Conservation (phyloP, 371 early-diverging fungal genomes). For the Catenaria anguillulae region DNA sequence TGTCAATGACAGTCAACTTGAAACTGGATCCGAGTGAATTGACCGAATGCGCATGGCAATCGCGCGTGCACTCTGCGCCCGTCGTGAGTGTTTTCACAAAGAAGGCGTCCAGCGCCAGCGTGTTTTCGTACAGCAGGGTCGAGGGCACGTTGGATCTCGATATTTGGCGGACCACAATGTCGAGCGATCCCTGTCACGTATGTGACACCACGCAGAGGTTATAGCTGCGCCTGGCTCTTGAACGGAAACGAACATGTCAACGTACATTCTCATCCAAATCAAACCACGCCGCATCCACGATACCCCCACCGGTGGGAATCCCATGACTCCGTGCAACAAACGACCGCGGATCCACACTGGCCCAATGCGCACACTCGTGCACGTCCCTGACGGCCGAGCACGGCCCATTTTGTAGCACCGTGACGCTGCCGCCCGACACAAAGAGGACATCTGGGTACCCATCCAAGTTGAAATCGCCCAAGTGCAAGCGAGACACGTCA, state of each 20-base stretch:
- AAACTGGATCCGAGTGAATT: slow-evolving; percentile 64
- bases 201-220: background rate
- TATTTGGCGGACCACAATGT: slow-evolving; percentile 46
- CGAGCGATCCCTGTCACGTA: slow-evolving; percentile 63
- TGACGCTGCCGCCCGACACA: slow-evolving; percentile 17
- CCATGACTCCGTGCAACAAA: slow-evolving; percentile 14
- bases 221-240: too few relatives aligned
- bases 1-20: slow-evolving; percentile 70
- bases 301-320: slow-evolving; percentile 28
- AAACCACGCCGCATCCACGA: slow-evolving; percentile 53
- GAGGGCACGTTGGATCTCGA: background rate
- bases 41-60: slow-evolving; percentile 52
- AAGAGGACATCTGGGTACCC: slow-evolving; percentile 79
- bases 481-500: slow-evolving; percentile 11
- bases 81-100: slow-evolving; percentile 70
- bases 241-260: too few relatives aligned
- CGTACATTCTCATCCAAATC: slow-evolving; percentile 76
- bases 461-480: slow-evolving; percentile 76
- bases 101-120: slow-evolving; percentile 75
- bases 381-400: background rate
- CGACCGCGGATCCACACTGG: background rate
- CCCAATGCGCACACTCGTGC: background rate
- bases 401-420: background rate
- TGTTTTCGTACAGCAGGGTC: slow-evolving; percentile 60
- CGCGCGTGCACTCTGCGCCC: slow-evolving; percentile 1